Evolutionary conservation across 768 basidiomycete genomes (phyloP).

Genomic region (Suillus brevipes): DNA sequence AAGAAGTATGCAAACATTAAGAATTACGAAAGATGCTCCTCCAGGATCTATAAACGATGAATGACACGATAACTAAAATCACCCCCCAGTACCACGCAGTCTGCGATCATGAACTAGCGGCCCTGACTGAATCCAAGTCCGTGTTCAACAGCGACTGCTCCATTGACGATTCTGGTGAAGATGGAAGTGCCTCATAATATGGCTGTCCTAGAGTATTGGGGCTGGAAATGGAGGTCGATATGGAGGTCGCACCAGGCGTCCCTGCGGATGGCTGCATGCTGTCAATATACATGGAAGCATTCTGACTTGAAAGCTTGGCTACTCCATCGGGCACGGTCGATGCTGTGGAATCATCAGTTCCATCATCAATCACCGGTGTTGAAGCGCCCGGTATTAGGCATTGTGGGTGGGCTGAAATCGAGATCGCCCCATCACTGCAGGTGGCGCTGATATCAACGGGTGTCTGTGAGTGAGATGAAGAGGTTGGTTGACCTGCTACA

Average conservation of each 20-base stretch:
- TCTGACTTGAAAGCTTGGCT: slow-evolving; percentile 2
- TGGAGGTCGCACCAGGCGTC: slow-evolving; percentile 23
- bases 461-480: slow-evolving; percentile 28
- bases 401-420: slow-evolving; percentile 15
- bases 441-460: slow-evolving; percentile 28
- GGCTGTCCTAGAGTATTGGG: slow-evolving; percentile 21
- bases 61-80: background rate
- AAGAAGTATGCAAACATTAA: slow-evolving; percentile 6
- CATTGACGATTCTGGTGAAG: slow-evolving; percentile 42
- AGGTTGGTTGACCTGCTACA: slow-evolving; percentile 36
- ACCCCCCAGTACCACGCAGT: background rate
- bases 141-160: slow-evolving; percentile 15
- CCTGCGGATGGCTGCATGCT: slow-evolving; percentile 9
- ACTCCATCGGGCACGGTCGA: slow-evolving; percentile 2
- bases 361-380: slow-evolving; percentile 12
- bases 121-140: background rate
- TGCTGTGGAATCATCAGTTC: slow-evolving; percentile 7
- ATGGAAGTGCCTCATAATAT: slow-evolving; percentile 45
- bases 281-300: slow-evolving; percentile 3
- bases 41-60: slow-evolving; percentile 6
- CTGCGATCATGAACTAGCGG: background rate
- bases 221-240: slow-evolving; percentile 30
- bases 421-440: slow-evolving; percentile 29
- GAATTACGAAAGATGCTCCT: slow-evolving; percentile 3
- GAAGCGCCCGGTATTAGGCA: slow-evolving; percentile 16